phyloP scores from a whole-genome alignment of 2,329 filamentous ascomycete species.

The Microcyclospora pomicola region DNA sequence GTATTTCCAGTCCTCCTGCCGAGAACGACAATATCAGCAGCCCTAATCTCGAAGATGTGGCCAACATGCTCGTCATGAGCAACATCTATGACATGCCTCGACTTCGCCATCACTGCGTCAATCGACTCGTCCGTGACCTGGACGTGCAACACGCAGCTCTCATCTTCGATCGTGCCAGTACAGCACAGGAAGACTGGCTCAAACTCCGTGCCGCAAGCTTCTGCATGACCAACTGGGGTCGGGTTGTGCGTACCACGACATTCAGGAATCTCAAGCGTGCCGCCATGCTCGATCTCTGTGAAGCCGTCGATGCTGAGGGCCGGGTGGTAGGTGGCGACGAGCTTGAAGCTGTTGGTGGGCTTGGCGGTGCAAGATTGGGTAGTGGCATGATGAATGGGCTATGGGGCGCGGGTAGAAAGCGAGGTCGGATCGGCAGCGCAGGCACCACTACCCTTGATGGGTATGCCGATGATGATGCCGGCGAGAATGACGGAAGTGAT shows the following conservation, averaged over 20 bases:
- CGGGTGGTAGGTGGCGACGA: conserved; percentile 81
- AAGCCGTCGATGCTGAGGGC: conserved; percentile 88
- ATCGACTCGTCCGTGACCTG: conserved; percentile 76
- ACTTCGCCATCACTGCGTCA: conserved; percentile 78
- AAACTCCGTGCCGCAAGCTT: conserved; percentile 76
- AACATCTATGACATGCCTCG: conserved; percentile 97
- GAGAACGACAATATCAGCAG: conserved; percentile 4
- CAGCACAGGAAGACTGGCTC: conserved; percentile 87
- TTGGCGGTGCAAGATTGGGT: conserved; percentile 36
- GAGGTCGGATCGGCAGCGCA: conserved; percentile 29
- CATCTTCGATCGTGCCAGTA: conserved; percentile 86
- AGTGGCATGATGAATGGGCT: conserved; percentile 21
- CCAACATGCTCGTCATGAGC: conserved; percentile 89
- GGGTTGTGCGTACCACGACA: conserved; percentile 76
- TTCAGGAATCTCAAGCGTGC: conserved; percentile 68
- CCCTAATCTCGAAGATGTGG: conserved; percentile 63
- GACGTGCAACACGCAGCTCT: conserved; percentile 91
- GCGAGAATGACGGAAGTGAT: conserved; percentile 9
- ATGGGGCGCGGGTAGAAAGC: conserved; percentile 28
- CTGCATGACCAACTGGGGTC: conserved; percentile 88
- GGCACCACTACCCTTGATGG: conserved; percentile 30
- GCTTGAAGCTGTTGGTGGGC: conserved; percentile 46
- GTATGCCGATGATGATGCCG: conserved; percentile 24
- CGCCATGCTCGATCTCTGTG: conserved; percentile 78
- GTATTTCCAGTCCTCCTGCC: conserved; percentile 41